phyloP scores from a whole-genome alignment of 768 basidiomycete genomes.

The Leccinum truebloodii region DNA sequence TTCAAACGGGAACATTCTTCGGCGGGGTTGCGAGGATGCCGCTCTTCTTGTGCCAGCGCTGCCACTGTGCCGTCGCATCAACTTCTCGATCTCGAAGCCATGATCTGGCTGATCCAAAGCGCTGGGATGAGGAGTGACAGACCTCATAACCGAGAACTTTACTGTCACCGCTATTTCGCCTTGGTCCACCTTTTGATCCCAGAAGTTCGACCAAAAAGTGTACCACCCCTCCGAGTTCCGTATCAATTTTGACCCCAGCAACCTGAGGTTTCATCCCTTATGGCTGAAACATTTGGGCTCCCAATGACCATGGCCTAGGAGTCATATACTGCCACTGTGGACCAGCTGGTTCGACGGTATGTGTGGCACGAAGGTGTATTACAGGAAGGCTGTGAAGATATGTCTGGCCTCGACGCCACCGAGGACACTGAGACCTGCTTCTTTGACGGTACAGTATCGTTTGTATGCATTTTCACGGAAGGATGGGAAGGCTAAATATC shows the following conservation, averaged over 20 bases:
- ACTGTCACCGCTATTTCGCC: neutral
- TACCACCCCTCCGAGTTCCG: neutral
- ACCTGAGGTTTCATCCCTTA: neutral
- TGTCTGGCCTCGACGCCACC: neutral
- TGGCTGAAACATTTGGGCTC: neutral
- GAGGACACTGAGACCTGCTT: conserved; percentile 2
- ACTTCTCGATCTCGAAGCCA: neutral
- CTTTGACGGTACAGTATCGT: conserved; percentile 5
- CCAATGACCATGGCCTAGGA: conserved; percentile 4
- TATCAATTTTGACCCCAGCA: neutral
- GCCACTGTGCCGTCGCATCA: neutral
- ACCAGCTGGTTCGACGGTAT: neutral
- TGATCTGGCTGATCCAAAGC: neutral
- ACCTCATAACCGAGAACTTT: neutral
- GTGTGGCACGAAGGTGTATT: neutral
- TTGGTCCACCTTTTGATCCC: neutral
- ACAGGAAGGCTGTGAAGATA: neutral
- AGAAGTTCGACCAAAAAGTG: neutral
- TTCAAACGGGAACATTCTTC: too few species aligned
- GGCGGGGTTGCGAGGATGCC: too few species aligned
- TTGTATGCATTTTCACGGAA: neutral
- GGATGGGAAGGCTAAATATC: neutral
- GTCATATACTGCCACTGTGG: neutral
- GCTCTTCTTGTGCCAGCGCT: too few species aligned
- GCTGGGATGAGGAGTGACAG: neutral